These are phyloP conservation scores for Xylaria arbuscula DNA, from an alignment of 2,329 filamentous ascomycete species.

Conservation along the genomic window DNA sequence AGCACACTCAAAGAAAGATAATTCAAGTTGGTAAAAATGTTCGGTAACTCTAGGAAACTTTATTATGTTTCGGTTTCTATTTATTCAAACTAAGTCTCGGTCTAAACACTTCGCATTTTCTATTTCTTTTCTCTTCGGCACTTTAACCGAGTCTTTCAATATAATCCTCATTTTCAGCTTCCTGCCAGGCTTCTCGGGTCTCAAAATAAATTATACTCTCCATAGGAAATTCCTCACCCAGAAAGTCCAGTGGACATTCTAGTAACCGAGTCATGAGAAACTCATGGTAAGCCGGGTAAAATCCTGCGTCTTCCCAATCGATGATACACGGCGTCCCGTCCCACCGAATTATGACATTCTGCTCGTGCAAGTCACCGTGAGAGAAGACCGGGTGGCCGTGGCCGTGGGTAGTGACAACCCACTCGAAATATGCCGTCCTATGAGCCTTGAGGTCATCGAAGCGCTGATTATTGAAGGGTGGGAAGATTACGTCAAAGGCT, in stretches of 20 bases:
- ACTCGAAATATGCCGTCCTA: not conserved
- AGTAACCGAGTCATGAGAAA: not conserved
- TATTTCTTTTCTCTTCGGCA: not conserved
- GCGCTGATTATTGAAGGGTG: rapidly evolving
- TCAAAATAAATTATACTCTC: not conserved
- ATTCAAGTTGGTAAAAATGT: not conserved
- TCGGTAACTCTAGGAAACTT: not conserved
- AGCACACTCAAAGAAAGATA: not conserved
- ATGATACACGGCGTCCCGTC: conserved; percentile 6
- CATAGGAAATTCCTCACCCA: not conserved
- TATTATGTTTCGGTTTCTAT: not conserved
- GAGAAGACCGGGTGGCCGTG: conserved; percentile 15
- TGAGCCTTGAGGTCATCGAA: not conserved
- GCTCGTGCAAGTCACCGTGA: conserved; percentile 13
- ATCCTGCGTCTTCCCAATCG: conserved; percentile 20
- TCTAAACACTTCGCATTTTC: too few species aligned
- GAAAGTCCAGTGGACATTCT: not conserved
- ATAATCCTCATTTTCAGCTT: not conserved
- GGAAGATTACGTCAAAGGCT: not conserved
- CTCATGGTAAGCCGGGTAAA: conserved; percentile 22
- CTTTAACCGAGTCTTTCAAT: too few species aligned
- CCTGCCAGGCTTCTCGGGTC: not conserved
- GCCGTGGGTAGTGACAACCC: not conserved
- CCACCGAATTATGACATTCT: conserved; percentile 8
- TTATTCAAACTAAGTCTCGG: too few species aligned